These are phyloP conservation scores for Capsicum rhomboideum DNA, from an alignment of 257 asterid species.

Conservation along the genomic window DNA sequence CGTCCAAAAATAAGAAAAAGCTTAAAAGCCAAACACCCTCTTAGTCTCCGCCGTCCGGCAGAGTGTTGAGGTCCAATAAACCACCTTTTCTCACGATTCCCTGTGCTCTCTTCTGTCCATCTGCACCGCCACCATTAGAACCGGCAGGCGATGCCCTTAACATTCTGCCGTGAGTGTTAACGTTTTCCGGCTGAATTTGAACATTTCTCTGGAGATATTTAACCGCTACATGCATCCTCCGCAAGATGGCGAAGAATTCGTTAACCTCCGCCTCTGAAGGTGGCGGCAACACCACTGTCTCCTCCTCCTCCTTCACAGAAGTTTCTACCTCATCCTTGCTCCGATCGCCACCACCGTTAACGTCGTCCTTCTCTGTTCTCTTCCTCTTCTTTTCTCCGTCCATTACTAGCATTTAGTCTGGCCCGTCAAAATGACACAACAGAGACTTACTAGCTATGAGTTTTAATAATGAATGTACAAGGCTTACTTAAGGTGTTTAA, in stretches of 20 bases:
- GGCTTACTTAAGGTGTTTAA: too few relatives aligned
- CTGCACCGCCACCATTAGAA: not conserved
- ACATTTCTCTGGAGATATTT: slow-evolving; percentile 20
- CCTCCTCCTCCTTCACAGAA: not conserved
- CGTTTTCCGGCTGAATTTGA: not conserved
- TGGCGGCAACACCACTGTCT: not conserved
- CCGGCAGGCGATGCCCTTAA: not conserved
- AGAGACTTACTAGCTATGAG: too few relatives aligned
- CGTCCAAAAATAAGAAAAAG: too few relatives aligned
- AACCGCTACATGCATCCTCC: slow-evolving; percentile 35
- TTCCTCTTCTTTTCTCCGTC: slow-evolving; percentile 28
- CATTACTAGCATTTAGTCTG: slow-evolving; percentile 4
- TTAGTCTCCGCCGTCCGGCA: slow-evolving; percentile 16
- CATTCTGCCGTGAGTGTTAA: slow-evolving; percentile 3
- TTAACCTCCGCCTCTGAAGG: slow-evolving; percentile 44
- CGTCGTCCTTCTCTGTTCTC: slow-evolving; percentile 1
- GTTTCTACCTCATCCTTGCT: not conserved
- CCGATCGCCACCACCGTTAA: not conserved
- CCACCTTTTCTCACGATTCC: not conserved
- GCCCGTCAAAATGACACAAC: too few relatives aligned
- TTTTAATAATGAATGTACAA: too few relatives aligned
- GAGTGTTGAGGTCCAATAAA: slow-evolving; percentile 17
- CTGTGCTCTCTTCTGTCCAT: not conserved
- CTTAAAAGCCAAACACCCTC: too few relatives aligned
- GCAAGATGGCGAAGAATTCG: slow-evolving; percentile 30